phyloP scores from a whole-genome alignment of 108 stramenopile genomes.

The Fragilaria radians region DNA sequence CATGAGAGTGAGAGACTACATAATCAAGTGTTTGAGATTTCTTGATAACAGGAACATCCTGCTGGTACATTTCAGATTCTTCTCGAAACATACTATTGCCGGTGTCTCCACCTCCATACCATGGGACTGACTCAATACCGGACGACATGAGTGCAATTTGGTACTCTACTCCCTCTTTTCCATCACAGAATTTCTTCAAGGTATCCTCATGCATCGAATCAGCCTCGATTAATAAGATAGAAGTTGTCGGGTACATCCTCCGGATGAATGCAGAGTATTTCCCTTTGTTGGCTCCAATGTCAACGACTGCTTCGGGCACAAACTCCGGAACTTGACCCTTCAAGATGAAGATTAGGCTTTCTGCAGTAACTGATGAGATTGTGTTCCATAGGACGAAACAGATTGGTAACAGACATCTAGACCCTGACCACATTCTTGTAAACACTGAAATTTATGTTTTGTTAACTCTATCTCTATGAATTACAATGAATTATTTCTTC shows the following conservation, averaged over 20 bases:
- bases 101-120: slow-evolving; percentile 8
- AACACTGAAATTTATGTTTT: no score
- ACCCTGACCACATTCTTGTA: no score
- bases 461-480: no score
- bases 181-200: slow-evolving; percentile 7
- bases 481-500: no score
- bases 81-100: slow-evolving; percentile 29
- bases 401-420: no score
- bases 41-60: slow-evolving; percentile 4
- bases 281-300: slow-evolving; percentile 27
- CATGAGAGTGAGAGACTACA: slow-evolving; percentile 1
- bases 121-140: slow-evolving; percentile 8
- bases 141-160: slow-evolving; percentile 13
- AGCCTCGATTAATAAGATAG: slow-evolving; percentile 20
- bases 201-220: not conserved
- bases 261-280: slow-evolving; percentile 7
- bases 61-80: slow-evolving; percentile 10
- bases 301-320: slow-evolving; percentile 27
- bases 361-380: no score
- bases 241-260: slow-evolving; percentile 11
- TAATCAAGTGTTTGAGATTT: slow-evolving; percentile 22
- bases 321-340: no score
- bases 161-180: slow-evolving; percentile 8
- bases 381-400: no score
- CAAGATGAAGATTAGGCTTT: no score